Conservation (phyloP, 306 rosid genomes). For the Mimosa pudica region DNA sequence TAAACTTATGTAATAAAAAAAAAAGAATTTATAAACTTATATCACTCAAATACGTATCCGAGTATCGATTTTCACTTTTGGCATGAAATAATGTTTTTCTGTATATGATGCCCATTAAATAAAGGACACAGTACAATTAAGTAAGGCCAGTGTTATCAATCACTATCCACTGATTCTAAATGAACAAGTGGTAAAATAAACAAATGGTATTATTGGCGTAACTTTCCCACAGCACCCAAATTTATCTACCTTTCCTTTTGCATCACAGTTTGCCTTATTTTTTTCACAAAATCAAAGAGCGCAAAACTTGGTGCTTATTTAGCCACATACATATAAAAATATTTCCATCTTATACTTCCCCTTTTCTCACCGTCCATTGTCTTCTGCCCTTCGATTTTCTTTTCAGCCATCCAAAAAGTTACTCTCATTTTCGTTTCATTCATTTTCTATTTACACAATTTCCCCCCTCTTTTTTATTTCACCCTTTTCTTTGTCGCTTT, state of each 20-base stretch:
- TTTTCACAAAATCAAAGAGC: constrained; percentile 11
- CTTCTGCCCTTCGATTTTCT: not conserved
- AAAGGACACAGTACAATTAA: not conserved
- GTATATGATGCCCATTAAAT: not conserved
- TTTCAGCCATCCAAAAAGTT: not conserved
- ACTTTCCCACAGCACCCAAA: not conserved
- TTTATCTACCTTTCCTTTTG: not conserved
- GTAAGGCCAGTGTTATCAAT: not conserved
- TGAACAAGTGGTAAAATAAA: not conserved
- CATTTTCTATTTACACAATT: not conserved
- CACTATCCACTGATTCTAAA: not conserved
- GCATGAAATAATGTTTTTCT: not conserved
- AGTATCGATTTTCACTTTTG: no score
- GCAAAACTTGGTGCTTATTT: constrained; percentile 22
- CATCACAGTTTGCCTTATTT: not conserved
- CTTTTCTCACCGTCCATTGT: not conserved
- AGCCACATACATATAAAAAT: not conserved
- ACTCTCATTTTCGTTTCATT: not conserved
- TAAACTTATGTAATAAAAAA: no score
- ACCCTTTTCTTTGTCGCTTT: not conserved
- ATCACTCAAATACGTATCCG: not conserved
- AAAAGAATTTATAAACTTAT: not conserved
- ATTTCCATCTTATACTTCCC: not conserved
- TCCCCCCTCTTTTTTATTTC: no score
- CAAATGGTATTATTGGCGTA: not conserved